Conservation (phyloP, 2,329 filamentous ascomycete genomes). For the Alternaria sp. region DNA sequence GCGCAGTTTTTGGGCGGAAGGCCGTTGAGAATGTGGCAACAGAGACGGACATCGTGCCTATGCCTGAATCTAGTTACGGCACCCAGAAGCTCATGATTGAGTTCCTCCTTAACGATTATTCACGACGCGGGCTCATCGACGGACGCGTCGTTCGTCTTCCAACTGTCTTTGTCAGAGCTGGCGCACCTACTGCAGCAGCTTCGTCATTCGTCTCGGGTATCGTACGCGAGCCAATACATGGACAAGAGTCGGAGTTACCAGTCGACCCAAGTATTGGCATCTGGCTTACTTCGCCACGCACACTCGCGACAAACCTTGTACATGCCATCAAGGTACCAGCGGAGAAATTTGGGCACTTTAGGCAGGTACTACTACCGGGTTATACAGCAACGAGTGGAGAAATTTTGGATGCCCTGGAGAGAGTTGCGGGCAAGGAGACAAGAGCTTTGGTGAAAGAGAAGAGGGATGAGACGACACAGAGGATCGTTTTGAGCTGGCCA, state of each 20-base stretch:
- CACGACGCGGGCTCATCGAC: slow-evolving; percentile 65
- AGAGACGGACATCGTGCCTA: slow-evolving; percentile 60
- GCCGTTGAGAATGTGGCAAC: slow-evolving; percentile 55
- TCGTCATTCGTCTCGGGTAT: slow-evolving; percentile 70
- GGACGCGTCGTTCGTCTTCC: slow-evolving; percentile 68
- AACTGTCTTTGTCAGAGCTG: slow-evolving; percentile 68
- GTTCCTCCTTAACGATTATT: slow-evolving; percentile 69
- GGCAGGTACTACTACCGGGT: slow-evolving; percentile 64
- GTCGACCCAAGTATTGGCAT: slow-evolving; percentile 61
- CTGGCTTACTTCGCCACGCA: slow-evolving; percentile 66
- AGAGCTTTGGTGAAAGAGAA: slow-evolving; percentile 61
- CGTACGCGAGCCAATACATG: slow-evolving; percentile 69
- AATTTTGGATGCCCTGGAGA: slow-evolving; percentile 64
- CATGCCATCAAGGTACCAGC: slow-evolving; percentile 60
- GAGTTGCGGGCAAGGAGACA: slow-evolving; percentile 63
- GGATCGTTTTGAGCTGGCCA: slow-evolving; percentile 66
- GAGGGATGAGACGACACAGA: slow-evolving; percentile 59
- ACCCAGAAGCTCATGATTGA: slow-evolving; percentile 70
- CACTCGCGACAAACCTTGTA: slow-evolving; percentile 63
- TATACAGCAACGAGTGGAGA: slow-evolving; percentile 63
- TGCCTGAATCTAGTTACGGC: slow-evolving; percentile 69
- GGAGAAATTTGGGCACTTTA: slow-evolving; percentile 61
- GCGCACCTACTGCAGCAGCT: slow-evolving; percentile 67
- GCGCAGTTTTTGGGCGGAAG: slow-evolving; percentile 69
- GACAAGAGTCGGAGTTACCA: slow-evolving; percentile 61